A percentile compares a stretch with the other conserved stretches of the same genome.
phyloP scores from a whole-genome alignment of 805 yeast genomes.

The Metschnikowia santaceciliae region DNA sequence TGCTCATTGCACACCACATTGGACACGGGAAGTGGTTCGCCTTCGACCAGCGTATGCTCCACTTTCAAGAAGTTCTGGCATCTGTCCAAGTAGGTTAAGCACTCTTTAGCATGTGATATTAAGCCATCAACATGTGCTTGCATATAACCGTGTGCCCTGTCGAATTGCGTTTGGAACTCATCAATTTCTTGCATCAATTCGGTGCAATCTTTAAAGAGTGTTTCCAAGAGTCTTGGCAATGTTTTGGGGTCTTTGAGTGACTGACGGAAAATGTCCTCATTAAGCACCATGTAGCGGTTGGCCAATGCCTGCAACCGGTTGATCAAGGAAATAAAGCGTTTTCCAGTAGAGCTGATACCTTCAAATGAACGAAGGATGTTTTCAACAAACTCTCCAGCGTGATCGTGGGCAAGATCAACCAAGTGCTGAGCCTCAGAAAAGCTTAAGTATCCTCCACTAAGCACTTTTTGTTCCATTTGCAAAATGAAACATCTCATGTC shows the following conservation, averaged over 20 bases:
- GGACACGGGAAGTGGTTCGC: background rate
- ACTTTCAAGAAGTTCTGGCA: background rate
- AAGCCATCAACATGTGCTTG: background rate
- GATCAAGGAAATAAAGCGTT: constrained; percentile 5
- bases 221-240: background rate
- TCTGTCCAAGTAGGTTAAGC: background rate
- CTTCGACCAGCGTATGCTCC: background rate
- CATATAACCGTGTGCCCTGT: constrained; percentile 3
- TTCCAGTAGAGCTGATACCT: constrained; percentile 8
- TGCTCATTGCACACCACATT: background rate
- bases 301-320: constrained; percentile 12
- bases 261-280: constrained; percentile 1
- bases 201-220: background rate
- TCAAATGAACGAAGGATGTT: constrained; percentile 11
- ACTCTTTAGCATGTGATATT: background rate
- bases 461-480: background rate
- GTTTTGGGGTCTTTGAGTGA: background rate
- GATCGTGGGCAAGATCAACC: constrained; percentile 4
- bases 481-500: background rate
- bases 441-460: background rate
- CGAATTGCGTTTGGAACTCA: background rate
- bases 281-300: constrained; percentile 7
- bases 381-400: constrained; percentile 6
- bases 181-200: constrained; percentile 5
- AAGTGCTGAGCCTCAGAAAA: background rate